phyloP scores from a whole-genome alignment of 768 basidiomycete species.

The Albatrellus ellisii region DNA sequence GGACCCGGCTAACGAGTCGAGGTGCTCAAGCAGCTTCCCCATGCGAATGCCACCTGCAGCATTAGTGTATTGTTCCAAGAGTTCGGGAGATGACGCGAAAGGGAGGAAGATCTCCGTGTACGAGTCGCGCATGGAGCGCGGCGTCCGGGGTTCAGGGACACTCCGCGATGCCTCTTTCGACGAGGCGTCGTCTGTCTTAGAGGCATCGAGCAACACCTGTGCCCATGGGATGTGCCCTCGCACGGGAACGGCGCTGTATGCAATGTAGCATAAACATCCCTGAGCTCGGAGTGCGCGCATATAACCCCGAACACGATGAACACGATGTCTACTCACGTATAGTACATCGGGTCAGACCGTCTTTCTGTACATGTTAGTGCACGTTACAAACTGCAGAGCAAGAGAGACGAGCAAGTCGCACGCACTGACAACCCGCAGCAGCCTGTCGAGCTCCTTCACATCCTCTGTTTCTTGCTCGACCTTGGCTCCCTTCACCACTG shows the following conservation, averaged over 20 bases:
- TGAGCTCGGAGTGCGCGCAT: neutral
- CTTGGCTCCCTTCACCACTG: neutral
- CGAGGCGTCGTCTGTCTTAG: neutral
- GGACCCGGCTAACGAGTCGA: conserved; percentile 77
- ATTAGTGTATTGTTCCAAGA: conserved; percentile 60
- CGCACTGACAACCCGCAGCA: conserved; percentile 3
- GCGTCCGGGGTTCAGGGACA: conserved; percentile 16
- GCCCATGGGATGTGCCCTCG: conserved; percentile 4
- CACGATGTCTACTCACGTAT: neutral
- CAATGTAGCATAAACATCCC: neutral
- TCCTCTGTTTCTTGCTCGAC: conserved; percentile 11
- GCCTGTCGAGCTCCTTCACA: conserved; percentile 6
- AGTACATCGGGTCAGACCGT: neutral
- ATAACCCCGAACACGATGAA: neutral
- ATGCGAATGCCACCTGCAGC: conserved; percentile 58
- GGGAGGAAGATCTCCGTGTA: conserved; percentile 55
- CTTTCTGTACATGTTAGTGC: neutral
- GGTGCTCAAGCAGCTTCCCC: conserved; percentile 67
- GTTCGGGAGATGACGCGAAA: conserved; percentile 41
- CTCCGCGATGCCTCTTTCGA: neutral
- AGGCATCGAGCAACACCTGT: conserved; percentile 1
- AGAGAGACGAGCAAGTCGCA: neutral
- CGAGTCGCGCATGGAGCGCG: conserved; percentile 57
- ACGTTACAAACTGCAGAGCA: neutral
- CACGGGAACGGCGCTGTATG: conserved; percentile 1